Conservation (phyloP, 768 basidiomycete species). For the Boletus patriciae region DNA sequence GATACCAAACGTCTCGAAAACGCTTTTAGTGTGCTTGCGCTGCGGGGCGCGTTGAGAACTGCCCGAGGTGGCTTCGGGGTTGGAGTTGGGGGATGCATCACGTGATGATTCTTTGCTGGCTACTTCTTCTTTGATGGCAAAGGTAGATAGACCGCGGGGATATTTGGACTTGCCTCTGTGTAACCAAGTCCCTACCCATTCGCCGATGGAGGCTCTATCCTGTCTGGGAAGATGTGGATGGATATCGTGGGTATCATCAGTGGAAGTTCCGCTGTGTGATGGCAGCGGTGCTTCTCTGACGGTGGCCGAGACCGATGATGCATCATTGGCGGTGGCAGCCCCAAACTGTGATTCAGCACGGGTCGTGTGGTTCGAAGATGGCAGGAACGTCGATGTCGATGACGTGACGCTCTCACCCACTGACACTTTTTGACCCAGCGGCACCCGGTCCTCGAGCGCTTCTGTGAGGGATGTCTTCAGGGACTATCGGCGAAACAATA, state of each 20-base stretch:
- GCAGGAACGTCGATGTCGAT: constrained; percentile 10
- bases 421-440: constrained; percentile 28
- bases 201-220: constrained; percentile 48
- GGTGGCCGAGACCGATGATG: background rate
- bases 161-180: constrained; percentile 46
- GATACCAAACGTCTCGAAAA: constrained; percentile 71
- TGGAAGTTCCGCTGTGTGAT: constrained; percentile 1
- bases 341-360: background rate
- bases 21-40: constrained; percentile 58
- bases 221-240: constrained; percentile 21
- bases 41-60: constrained; percentile 17
- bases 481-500: constrained; percentile 32
- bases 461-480: constrained; percentile 47
- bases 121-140: constrained; percentile 25
- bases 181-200: constrained; percentile 82
- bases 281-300: constrained; percentile 2
- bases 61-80: constrained; percentile 10
- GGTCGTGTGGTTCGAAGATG: background rate
- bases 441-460: constrained; percentile 51
- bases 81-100: constrained; percentile 22
- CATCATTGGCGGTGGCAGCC: background rate
- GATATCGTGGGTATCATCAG: constrained; percentile 11
- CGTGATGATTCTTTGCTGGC: constrained; percentile 21
- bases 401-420: constrained; percentile 22
- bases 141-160: constrained; percentile 20